Percentiles rank a stretch among this genome's conserved stretches.
Evolutionary conservation across 441 rosid species (phyloP).

Genomic region (Populus hybrid): DNA sequence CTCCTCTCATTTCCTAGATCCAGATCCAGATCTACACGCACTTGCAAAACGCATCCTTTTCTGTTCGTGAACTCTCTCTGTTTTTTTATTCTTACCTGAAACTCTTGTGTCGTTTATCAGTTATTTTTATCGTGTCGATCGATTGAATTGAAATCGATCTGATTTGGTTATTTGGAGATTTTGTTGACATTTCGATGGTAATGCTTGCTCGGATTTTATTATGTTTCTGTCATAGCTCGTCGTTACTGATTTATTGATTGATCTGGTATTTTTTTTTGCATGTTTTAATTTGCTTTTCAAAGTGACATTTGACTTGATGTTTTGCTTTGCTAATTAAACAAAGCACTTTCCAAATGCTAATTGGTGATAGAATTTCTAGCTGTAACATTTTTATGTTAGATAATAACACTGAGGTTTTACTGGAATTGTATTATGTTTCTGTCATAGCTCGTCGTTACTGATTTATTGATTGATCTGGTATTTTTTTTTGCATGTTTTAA

Average conservation of each 20-base stretch:
- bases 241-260: neutral
- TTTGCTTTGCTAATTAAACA: neutral
- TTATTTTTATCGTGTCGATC: slow-evolving; percentile 20
- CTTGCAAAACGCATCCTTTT: neutral
- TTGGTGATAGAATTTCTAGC: neutral
- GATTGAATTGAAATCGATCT: slow-evolving; percentile 21
- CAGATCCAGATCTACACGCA: slow-evolving; percentile 46
- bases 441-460: no score
- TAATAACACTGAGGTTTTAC: neutral
- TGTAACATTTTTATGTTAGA: neutral
- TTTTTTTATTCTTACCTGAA: no score
- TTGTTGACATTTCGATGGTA: neutral
- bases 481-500: neutral
- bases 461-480: no score
- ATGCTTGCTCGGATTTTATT: neutral
- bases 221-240: neutral
- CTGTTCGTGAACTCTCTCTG: neutral
- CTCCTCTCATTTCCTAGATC: slow-evolving; percentile 6
- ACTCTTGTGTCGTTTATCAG: slow-evolving; percentile 4
- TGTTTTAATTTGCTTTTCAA: neutral
- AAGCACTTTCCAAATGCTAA: neutral
- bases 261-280: no score
- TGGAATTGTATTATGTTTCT: no score
- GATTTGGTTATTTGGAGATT: neutral
- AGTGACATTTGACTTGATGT: neutral